Conservation (phyloP, 1,284 basidiomycete species). For the Sporisorium iseilematis-ciliati region DNA sequence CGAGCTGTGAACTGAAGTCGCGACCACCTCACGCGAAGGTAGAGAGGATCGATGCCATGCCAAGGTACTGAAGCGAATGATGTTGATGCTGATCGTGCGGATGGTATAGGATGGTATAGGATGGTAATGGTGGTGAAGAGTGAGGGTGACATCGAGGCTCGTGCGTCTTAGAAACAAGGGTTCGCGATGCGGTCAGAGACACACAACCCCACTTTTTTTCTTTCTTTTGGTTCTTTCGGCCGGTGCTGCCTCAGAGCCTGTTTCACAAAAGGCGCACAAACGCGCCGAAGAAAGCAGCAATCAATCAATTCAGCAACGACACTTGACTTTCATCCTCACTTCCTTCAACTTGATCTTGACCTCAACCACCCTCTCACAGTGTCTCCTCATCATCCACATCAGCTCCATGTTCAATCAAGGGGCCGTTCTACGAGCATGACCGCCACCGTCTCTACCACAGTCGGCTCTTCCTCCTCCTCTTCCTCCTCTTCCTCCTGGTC, state of each 20-base stretch:
- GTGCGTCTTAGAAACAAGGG: conserved; percentile 17
- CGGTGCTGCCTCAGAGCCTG: no score
- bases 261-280: background rate
- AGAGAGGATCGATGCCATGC: background rate
- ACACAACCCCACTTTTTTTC: conserved; percentile 5
- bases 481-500: conserved; percentile 32
- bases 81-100: background rate
- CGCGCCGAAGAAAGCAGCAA: background rate
- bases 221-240: background rate
- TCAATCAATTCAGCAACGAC: background rate
- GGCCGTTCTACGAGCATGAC: conserved; percentile 25
- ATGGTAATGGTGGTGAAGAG: conserved; percentile 3
- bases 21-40: background rate
- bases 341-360: background rate
- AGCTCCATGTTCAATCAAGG: background rate
- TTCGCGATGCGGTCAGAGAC: background rate
- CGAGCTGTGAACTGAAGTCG: background rate
- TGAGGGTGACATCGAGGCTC: conserved; percentile 17
- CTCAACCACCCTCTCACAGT: background rate
- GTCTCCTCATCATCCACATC: background rate
- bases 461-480: conserved; percentile 10
- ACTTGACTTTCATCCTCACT: background rate
- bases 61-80: background rate
- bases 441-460: conserved; percentile 1
- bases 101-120: background rate